Evolutionary conservation across 331 rosid genomes (phyloP).

Genomic region (Dryas integrifolia): DNA sequence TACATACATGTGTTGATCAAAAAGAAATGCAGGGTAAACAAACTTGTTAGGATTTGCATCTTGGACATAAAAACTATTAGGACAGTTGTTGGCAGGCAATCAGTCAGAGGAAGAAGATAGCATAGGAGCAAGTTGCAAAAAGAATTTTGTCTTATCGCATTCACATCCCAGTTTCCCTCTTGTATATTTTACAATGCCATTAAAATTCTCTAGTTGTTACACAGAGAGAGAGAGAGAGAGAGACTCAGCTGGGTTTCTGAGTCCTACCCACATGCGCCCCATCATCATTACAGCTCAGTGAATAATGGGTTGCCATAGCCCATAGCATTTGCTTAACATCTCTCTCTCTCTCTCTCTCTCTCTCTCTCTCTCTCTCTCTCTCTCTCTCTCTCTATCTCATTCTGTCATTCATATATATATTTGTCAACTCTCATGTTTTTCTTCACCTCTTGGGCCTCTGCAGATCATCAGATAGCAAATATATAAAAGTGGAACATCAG

Average conservation of each 20-base stretch:
- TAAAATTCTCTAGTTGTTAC: not conserved
- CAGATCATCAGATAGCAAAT: conserved; percentile 13
- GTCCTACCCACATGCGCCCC: conserved; percentile 72
- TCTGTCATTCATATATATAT: conserved; percentile 7
- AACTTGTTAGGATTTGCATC: conserved; percentile 15
- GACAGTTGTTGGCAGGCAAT: conserved; percentile 50
- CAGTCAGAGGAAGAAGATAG: conserved; percentile 37
- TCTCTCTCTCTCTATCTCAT: not conserved
- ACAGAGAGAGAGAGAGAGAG: not conserved
- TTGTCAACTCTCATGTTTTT: conserved; percentile 50
- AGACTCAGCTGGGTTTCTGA: conserved; percentile 38
- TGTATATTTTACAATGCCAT: not conserved
- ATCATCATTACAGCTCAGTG: conserved; percentile 53
- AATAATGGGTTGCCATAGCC: conserved; percentile 49
- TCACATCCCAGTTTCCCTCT: conserved; percentile 10
- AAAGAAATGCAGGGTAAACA: not conserved
- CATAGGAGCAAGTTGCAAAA: conserved; percentile 31
- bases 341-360: conserved; percentile 19
- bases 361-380: conserved; percentile 34
- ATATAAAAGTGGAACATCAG: conserved; percentile 5
- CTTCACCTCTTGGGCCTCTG: conserved; percentile 24
- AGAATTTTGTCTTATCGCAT: conserved; percentile 30
- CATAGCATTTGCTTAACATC: conserved; percentile 35
- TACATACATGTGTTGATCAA: not conserved
- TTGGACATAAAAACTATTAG: conserved; percentile 30